These are phyloP conservation scores for Trichoderma sp. DNA, from an alignment of 2,329 filamentous ascomycete species.

Conservation along the genomic window DNA sequence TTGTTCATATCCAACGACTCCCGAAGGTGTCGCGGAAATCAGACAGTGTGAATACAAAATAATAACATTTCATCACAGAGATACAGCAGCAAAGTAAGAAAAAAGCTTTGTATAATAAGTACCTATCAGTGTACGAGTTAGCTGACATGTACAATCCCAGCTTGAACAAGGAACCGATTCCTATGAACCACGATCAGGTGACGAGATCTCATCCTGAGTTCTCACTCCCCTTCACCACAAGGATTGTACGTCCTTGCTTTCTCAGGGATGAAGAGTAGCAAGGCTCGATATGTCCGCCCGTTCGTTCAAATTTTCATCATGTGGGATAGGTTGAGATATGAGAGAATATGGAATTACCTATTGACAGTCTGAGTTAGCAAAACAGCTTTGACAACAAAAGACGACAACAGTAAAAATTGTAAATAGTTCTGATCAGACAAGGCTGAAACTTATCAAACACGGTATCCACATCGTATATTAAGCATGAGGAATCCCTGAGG, in stretches of 20 bases:
- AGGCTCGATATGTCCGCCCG: conserved; percentile 66
- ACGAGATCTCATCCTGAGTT: conserved; percentile 66
- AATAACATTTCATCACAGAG: conserved; percentile 47
- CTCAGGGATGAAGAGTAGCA: conserved; percentile 43
- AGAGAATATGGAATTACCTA: conserved; percentile 41
- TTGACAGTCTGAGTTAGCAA: conserved; percentile 39
- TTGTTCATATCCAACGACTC: conserved; percentile 50
- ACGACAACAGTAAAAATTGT: conserved; percentile 27
- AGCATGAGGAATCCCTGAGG: conserved; percentile 67
- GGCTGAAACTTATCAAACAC: conserved; percentile 62
- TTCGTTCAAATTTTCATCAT: conserved; percentile 68
- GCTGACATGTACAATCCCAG: conserved; percentile 27
- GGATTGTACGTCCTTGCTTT: conserved; percentile 63
- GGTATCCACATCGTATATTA: conserved; percentile 64
- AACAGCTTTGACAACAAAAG: conserved; percentile 21
- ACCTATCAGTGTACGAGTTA: conserved; percentile 38
- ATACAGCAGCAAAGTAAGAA: conserved; percentile 22
- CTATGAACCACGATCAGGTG: conserved; percentile 54
- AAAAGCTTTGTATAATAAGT: conserved; percentile 31
- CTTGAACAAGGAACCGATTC: conserved; percentile 31
- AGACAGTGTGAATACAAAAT: conserved; percentile 60
- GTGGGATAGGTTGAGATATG: conserved; percentile 27
- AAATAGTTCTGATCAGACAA: conserved; percentile 57
- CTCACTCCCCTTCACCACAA: conserved; percentile 52
- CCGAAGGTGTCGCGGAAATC: conserved; percentile 41